phyloP scores from a whole-genome alignment of 805 yeast genomes.

The Kazachstania martiniae region DNA sequence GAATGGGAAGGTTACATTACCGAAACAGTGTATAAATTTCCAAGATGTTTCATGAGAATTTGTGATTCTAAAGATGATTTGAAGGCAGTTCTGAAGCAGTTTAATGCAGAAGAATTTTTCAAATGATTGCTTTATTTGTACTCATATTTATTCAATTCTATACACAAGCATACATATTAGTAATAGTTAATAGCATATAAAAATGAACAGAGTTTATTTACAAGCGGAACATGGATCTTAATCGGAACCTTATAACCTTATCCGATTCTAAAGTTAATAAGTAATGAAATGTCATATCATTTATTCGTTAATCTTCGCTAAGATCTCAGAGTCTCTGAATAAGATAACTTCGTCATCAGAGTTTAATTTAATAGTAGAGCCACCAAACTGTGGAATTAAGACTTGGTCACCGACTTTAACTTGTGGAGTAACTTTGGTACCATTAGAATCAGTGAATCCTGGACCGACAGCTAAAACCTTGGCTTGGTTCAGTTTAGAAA shows the following conservation, averaged over 20 bases:
- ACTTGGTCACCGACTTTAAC: constrained; percentile 90
- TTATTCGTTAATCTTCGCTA: constrained; percentile 73
- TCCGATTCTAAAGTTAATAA: background rate
- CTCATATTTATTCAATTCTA: no score
- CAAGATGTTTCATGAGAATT: constrained; percentile 57
- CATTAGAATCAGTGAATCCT: constrained; percentile 68
- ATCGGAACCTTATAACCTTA: no score
- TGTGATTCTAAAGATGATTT: constrained; percentile 43
- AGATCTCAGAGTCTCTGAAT: constrained; percentile 88
- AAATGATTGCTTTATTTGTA: background rate
- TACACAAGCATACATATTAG: no score
- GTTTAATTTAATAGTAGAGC: constrained; percentile 77
- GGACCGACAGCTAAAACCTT: constrained; percentile 93
- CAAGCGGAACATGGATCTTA: no score
- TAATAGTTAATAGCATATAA: no score
- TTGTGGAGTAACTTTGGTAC: constrained; percentile 58
- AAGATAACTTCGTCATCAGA: constrained; percentile 66
- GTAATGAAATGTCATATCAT: no score
- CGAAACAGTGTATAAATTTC: constrained; percentile 37
- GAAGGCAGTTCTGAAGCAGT: constrained; percentile 36
- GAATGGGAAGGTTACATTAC: constrained; percentile 67
- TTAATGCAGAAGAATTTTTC: constrained; percentile 37
- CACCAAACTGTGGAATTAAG: constrained; percentile 90
- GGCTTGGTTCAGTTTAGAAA: constrained; percentile 86
- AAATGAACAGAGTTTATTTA: no score